Evolutionary conservation across 371 early-diverging fungal genomes (phyloP), one percentile per base, ranked within the genome.

Genomic region (Blyttiomyces sp.): DNA sequence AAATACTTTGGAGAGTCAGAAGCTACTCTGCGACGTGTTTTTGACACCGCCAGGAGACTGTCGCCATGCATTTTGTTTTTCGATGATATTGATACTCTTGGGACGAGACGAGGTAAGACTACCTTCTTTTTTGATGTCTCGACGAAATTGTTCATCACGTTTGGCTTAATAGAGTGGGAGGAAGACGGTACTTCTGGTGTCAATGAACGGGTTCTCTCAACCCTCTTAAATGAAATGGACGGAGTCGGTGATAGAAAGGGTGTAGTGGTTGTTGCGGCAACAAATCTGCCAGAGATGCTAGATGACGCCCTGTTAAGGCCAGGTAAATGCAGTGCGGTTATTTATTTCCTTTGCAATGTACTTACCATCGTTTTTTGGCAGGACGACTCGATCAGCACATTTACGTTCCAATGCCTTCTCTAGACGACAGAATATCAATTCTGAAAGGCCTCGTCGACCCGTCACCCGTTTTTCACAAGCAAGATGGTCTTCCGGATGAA

Each of bases 181-280:
- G 52, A n/a, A 11, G 39, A n/a, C 39, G 39, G 39, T 39, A n/a
- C 83, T 11, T 80, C 83, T 16, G 89, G 89, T 13, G 84, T 93
- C 9, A 85, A 87, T 59, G 92, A 92, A 57, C 79, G 97, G 13
- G 83, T 96, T 0, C 62, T 96, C 19, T 88, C 94, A 3, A 93
- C 90, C 4, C 73, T 98, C 52, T 70, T 98, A 54, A 95, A 96
- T 60, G 98, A 98, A 69, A 95, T 98, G 96, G 99, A 98, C 71
- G 99, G 98, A 19, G 84, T 96, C 2, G 81, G 85, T 58, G 86
- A 80, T 9, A 81, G 84, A 30, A 73, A 81, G 31, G 88, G 86
- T 6, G 88, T 93, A 0, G 75, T 90, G 45, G 86, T 93, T 0
- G 78, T 93, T 32, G 92, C 88, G 23, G 88, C 91, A 58, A 93